Percentiles rank a stretch among this genome's conserved stretches.
Evolutionary conservation across 2,329 filamentous ascomycete genomes (phyloP).

Genomic region (Cladobotryum protrusum): DNA sequence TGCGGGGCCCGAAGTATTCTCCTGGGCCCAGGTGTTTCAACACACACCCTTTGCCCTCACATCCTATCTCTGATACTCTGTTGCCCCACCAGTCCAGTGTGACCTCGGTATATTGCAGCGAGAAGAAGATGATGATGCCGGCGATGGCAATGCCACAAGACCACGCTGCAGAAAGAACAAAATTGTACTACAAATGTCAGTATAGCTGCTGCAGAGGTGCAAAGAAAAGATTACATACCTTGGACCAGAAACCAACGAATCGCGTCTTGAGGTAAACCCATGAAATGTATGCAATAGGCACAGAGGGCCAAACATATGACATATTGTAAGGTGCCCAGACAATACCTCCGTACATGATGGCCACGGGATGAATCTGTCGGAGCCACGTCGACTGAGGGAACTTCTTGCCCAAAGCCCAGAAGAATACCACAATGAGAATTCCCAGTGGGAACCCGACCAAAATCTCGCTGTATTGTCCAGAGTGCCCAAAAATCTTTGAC

Average conservation of each 20-base stretch:
- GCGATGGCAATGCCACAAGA: conserved; percentile 45
- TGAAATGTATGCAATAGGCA: conserved; percentile 46
- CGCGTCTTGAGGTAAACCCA: conserved; percentile 47
- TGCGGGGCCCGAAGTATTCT: conserved; percentile 35
- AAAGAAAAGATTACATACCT: conserved; percentile 26
- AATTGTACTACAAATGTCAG: conserved; percentile 39
- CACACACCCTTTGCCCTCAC: conserved; percentile 36
- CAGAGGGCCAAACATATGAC: conserved; percentile 44
- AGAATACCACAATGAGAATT: conserved; percentile 36
- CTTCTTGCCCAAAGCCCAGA: conserved; percentile 34
- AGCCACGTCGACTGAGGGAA: conserved; percentile 35
- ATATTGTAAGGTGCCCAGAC: conserved; percentile 46
- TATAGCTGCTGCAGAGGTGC: not conserved
- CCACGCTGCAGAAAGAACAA: conserved; percentile 46
- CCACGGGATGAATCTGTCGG: conserved; percentile 43
- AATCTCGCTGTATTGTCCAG: conserved; percentile 42
- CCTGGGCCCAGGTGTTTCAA: conserved; percentile 27
- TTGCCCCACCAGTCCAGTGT: conserved; percentile 47
- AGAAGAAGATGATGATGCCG: conserved; percentile 49
- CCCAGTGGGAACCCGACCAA: conserved; percentile 47
- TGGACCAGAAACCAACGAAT: conserved; percentile 46
- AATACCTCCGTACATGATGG: conserved; percentile 41
- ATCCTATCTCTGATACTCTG: conserved; percentile 32
- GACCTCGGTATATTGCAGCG: conserved; percentile 38
- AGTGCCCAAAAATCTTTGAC: conserved; percentile 41